phyloP scores from a whole-genome alignment of 352 stramenopile genomes.

The Phytophthora pinifolia region DNA sequence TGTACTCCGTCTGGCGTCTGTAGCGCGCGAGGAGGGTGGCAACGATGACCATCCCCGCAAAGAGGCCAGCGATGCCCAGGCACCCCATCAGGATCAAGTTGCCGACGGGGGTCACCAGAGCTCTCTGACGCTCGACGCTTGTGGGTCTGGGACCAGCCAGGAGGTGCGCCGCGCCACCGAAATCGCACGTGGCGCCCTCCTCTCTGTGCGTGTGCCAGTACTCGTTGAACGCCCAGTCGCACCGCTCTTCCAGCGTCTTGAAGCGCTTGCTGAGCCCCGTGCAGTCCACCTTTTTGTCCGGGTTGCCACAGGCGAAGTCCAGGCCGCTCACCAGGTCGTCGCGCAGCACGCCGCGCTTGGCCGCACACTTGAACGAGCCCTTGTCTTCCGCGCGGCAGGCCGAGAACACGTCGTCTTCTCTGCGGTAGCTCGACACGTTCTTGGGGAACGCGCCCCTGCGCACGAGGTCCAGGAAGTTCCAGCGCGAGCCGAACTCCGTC shows the following conservation, averaged over 20 bases:
- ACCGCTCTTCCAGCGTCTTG: conserved; percentile 56
- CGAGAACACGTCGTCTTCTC: conserved; percentile 51
- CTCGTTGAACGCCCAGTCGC: conserved; percentile 39
- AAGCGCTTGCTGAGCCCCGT: conserved; percentile 41
- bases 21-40: conserved; percentile 18
- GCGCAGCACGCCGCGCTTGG: conserved; percentile 56
- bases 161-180: conserved; percentile 66
- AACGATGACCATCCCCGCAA: conserved; percentile 9
- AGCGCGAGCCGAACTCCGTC: conserved; percentile 85
- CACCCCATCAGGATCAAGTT: conserved; percentile 23
- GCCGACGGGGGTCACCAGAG: conserved; percentile 17
- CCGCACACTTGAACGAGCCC: conserved; percentile 61
- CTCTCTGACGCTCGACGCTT: conserved; percentile 18
- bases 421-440: conserved; percentile 61
- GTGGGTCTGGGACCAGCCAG: conserved; percentile 17
- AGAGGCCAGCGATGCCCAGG: conserved; percentile 16
- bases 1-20: conserved; percentile 17
- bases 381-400: conserved; percentile 71
- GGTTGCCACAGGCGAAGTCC: conserved; percentile 57
- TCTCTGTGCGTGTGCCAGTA: conserved; percentile 67
- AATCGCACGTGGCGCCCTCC: conserved; percentile 73
- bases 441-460: conserved; percentile 63
- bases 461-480: conserved; percentile 85
- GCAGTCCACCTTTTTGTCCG: conserved; percentile 47
- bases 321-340: conserved; percentile 56